Base-by-base conservation (phyloP, 1,284 basidiomycete genomes). In the Vanrija sp. region DNA sequence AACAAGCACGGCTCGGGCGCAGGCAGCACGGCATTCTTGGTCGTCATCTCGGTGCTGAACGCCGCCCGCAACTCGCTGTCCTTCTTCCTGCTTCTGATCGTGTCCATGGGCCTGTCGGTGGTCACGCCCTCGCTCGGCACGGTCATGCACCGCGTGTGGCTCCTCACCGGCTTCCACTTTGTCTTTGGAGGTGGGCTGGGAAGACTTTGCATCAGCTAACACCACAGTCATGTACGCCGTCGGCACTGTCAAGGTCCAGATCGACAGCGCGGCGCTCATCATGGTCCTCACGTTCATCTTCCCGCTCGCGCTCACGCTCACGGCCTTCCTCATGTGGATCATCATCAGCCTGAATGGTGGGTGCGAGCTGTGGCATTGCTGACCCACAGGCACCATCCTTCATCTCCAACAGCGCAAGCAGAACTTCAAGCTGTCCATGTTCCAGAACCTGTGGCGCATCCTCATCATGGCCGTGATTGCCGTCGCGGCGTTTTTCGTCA, bases 241-340 rank as follows among this genome's bases (percentile, higher is more conserved):
- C 51, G 93, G 93, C 23, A 93, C 93, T 38, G 91, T 95, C 47
- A 85, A 93, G 68, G 83, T 98, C 23, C 85, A 92, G 64, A 80
- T 98, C 24, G 93, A 98, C 70, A 87, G 85, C 36, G 89, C 89
- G 0, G 88, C 88, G 12, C 85, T 88, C 0, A 76, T 90, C 45
- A 71, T 89, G 41, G 81, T 94, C 36, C 78, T 94, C 45, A 65
- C 91, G 57, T 89, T 94, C 71, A 89, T 98, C 62, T 87, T 98
- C 65, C 95, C 95, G 2, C 80, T 98, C 41, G 88, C 94, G 0
- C 86, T 98, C 72, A 95, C 94, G 0, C 80, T 98, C 35, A 96
- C 93, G 45, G 85, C 86, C 1, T 98, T 98, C 80, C 81, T 98
- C 41, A 82, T 95, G 66, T 98, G 95, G 95, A 98, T 93, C 55